Evolutionary conservation across 805 yeast genomes (phyloP), one percentile per base, ranked within the genome.

Genomic region (Candida loeiensis): DNA sequence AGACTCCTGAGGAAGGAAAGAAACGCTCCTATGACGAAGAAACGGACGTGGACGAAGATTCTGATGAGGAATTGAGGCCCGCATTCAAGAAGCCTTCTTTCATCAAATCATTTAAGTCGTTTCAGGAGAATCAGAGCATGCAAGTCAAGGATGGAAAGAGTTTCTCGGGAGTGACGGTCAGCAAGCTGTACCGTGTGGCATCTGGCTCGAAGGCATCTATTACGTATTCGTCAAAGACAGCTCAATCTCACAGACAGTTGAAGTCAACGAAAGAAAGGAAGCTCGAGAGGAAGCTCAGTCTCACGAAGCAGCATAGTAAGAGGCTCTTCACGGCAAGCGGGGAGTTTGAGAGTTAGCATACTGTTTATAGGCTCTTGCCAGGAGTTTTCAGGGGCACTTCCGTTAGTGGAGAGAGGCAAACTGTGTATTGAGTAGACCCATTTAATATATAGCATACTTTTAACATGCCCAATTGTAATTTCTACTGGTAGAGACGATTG

Each of bases 191-290:
- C 50, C 79, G 71, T 54, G 69, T 73, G 8, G 81, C 77, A 1
- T 68, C 78, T 1, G 76, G 82, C 6, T 63, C 76, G 4, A 74
- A 69, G 45, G 77, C 84, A 1, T 76, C 84, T 6, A 73, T 84
- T 46, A 73, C 82, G 34, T 74, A 73, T 40, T 54, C 77, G 53
- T 75, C 81, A 8, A 61, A 54, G 34, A 49, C 37, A 30, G 48
- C 34, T 18, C 58, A 58, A 32, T 55, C 58, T 20, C 57, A 61
- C 43, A 45, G 48, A 25, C 39, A 42, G 12, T 37, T 53, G 36
- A 62, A 57, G 41, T 57, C 62, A 36, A 45, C 50, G 22, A 60
- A 55, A 33, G 59, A 57, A 15, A 52, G 44, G 45, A 45, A 52
- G 27, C 55, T 65, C 22, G 61, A 60, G 33, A 54, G 48, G 30